Conservation (phyloP, 2,329 filamentous ascomycete genomes). For the Allantophomopsis lycopodina region DNA sequence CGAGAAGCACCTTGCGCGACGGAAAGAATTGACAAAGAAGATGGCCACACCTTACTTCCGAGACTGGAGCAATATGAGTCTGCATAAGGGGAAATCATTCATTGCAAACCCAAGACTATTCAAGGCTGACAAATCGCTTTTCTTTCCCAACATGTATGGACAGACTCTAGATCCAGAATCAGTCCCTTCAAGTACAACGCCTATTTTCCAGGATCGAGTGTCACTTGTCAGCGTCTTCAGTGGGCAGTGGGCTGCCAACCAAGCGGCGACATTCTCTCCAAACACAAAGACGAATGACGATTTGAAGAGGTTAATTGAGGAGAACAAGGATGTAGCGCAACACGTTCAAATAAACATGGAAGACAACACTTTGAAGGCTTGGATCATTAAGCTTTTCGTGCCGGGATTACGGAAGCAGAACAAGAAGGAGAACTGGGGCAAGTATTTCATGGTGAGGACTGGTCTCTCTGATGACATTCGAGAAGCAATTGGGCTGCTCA, state of each 20-base stretch:
- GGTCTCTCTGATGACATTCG: conserved; percentile 46
- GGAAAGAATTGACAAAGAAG: conserved; percentile 66
- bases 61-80: conserved; percentile 77
- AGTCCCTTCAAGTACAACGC: conserved; percentile 55
- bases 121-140: conserved; percentile 67
- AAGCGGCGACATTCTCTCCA: conserved; percentile 60
- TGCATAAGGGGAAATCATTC: conserved; percentile 86
- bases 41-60: conserved; percentile 86
- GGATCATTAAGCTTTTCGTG: conserved; percentile 42
- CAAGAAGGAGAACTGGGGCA: conserved; percentile 38
- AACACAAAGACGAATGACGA: conserved; percentile 47
- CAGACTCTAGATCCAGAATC: conserved; percentile 51
- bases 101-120: conserved; percentile 75
- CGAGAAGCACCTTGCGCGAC: conserved; percentile 66
- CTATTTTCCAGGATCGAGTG: conserved; percentile 59
- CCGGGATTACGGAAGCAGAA: conserved; percentile 34
- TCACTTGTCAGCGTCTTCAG: conserved; percentile 76
- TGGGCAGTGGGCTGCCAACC: conserved; percentile 72
- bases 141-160: conserved; percentile 86
- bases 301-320: conserved; percentile 47
- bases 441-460: conserved; percentile 46
- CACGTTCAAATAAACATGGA: conserved; percentile 68
- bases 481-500: conserved; percentile 58
- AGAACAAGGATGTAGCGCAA: conserved; percentile 46
- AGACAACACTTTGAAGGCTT: conserved; percentile 55